Base-by-base conservation (phyloP, 2,329 filamentous ascomycete species). In the Bipolaris bicolor region DNA sequence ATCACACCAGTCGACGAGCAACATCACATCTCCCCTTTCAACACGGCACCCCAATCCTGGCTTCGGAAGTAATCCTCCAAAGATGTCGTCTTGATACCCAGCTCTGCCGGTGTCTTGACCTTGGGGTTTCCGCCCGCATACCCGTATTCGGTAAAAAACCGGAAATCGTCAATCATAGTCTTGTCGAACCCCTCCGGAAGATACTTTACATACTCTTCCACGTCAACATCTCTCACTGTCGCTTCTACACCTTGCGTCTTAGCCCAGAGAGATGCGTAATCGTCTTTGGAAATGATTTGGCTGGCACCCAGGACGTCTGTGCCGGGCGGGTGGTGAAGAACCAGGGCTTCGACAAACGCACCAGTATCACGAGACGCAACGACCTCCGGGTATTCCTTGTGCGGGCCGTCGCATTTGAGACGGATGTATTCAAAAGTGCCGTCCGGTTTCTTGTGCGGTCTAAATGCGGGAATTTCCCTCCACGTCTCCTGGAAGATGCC, bases 401-500 rank as follows among this genome's bases (percentile, higher is more conserved):
- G 33, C 15, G 31, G 4, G n/a, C 54, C 54, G 15, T 40, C 20
- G 40, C 24, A 34, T 15, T 46, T 46, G 16, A 52, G 54, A 15
- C 43, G 43, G 3, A 51, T 37, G 13, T 45, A 57, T 36, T 50
- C 43, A 26, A 50, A 57, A 3, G 39, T 52, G 5, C 54, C 54
- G 3, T 57, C 49, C 26, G 45, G 20, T 26, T 24, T 33, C 36
- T 57, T 57, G 16, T 47, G 54, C 9, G 54, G 54, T 18, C 45
- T 24, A 18, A 57, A 57, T 9, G 49, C 48, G 31, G 54, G 24
- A 31, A 52, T 57, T 7, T 47, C 43, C 3, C 22, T 45, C 54
- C 54, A 57, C 1, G 48, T 57, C 54, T 57, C 54, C 15, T 51
- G 48, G 7, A 52, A 57, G 15, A 57, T 48, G 3, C 54, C 54